These are phyloP conservation scores for Boeremia lycopersici DNA, from an alignment of 2,329 filamentous ascomycete species.

Conservation along the genomic window DNA sequence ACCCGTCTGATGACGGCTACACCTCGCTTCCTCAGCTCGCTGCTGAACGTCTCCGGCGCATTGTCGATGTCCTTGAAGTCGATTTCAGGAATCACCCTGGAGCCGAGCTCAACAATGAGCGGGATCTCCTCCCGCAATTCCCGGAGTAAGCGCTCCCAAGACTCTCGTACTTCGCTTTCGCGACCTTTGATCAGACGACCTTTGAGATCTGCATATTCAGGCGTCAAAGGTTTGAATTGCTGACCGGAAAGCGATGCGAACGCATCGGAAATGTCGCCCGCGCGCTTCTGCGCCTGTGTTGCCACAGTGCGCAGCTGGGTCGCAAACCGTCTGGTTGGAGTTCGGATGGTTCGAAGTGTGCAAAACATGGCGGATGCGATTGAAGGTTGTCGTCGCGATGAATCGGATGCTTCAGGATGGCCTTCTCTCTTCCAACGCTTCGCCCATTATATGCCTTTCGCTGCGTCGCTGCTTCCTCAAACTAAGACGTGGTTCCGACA, in stretches of 20 bases:
- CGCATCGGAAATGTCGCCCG: constrained; percentile 58
- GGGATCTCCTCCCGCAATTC: constrained; percentile 53
- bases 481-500: constrained; percentile 25
- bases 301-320: constrained; percentile 36
- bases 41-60: constrained; percentile 61
- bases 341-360: constrained; percentile 35
- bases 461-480: constrained; percentile 13
- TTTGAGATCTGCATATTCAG: constrained; percentile 55
- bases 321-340: constrained; percentile 24
- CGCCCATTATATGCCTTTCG: constrained; percentile 27
- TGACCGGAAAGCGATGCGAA: constrained; percentile 57
- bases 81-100: constrained; percentile 54
- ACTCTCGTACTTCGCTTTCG: constrained; percentile 55
- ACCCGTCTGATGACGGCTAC: constrained; percentile 56
- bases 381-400: constrained; percentile 4
- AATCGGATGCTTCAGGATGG: constrained; percentile 15
- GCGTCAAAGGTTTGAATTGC: constrained; percentile 51
- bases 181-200: constrained; percentile 51
- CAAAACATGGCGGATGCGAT: constrained; percentile 34
- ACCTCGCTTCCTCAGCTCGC: constrained; percentile 63
- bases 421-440: constrained; percentile 13
- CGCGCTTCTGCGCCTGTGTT: constrained; percentile 50
- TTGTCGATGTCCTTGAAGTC: constrained; percentile 54
- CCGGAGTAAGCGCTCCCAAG: constrained; percentile 55
- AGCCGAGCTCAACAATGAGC: constrained; percentile 50